Evolutionary conservation across 2,329 filamentous ascomycete species (phyloP).

Genomic region (Davidsoniella australis): DNA sequence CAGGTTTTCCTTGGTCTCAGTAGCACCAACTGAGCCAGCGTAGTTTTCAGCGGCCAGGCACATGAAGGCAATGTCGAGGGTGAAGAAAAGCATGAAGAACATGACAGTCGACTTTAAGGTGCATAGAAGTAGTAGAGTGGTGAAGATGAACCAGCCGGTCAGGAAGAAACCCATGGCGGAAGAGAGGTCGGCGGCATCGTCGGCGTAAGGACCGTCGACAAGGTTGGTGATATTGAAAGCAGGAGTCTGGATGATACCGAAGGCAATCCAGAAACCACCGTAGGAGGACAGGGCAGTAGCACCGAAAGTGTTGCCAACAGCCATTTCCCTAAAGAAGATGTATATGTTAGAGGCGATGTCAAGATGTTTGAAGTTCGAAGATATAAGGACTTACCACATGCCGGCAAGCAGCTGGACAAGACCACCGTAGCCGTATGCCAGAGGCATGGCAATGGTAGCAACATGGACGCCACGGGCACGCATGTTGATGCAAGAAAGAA

Average conservation of each 20-base stretch:
- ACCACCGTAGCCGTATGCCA: conserved; percentile 61
- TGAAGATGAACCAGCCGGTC: conserved; percentile 74
- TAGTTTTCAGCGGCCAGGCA: conserved; percentile 50
- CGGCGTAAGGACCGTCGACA: conserved; percentile 27
- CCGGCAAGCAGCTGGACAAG: conserved; percentile 64
- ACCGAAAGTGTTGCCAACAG: conserved; percentile 74
- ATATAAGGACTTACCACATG: conserved; percentile 52
- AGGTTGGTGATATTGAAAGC: conserved; percentile 39
- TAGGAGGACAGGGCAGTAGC: conserved; percentile 68
- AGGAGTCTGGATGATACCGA: conserved; percentile 55
- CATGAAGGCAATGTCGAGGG: conserved; percentile 59
- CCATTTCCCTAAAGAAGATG: conserved; percentile 46
- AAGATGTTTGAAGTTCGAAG: neutral
- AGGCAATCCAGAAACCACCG: conserved; percentile 69
- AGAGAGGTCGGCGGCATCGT: conserved; percentile 28
- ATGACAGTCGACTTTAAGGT: conserved; percentile 62
- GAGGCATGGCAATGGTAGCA: conserved; percentile 50
- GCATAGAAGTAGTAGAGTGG: conserved; percentile 53
- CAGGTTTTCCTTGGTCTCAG: conserved; percentile 28
- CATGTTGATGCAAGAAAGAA: conserved; percentile 60
- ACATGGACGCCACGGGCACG: conserved; percentile 38
- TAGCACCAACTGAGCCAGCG: conserved; percentile 33
- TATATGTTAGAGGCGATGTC: neutral
- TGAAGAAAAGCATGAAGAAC: conserved; percentile 64
- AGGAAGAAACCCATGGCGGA: conserved; percentile 60